A percentile compares a stretch with the other conserved stretches of the same genome.
Conservation (phyloP, 2,329 filamentous ascomycete genomes). For the Fusarium duplospermum region DNA sequence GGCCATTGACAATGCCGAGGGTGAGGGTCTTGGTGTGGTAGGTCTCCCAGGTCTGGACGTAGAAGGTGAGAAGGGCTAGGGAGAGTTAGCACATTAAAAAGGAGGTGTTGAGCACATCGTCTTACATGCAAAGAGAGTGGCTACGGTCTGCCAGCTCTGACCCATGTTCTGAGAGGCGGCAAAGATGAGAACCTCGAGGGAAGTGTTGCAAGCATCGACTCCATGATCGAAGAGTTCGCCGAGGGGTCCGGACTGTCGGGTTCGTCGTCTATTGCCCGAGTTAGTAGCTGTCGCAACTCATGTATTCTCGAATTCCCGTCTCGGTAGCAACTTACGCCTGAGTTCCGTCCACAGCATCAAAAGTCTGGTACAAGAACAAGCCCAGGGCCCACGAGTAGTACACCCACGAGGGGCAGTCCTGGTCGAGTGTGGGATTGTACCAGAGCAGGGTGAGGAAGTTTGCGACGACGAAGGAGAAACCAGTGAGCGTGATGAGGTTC, state of each 20-base stretch:
- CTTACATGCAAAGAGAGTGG: conserved; percentile 84
- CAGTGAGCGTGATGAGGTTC: conserved; percentile 87
- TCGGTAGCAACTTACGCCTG: conserved; percentile 77
- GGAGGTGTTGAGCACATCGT: conserved; percentile 19
- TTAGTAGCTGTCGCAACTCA: conserved; percentile 12
- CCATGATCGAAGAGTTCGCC: conserved; percentile 98
- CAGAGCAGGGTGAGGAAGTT: conserved; percentile 94
- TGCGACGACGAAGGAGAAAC: conserved; percentile 87
- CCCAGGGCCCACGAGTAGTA: conserved; percentile 92
- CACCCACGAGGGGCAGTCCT: conserved; percentile 94
- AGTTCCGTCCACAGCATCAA: conserved; percentile 94
- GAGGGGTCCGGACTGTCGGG: conserved; percentile 89
- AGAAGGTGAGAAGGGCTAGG: conserved; percentile 91
- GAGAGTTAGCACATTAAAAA: conserved; percentile 13
- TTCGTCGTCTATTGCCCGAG: conserved; percentile 73
- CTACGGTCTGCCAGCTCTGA: conserved; percentile 88
- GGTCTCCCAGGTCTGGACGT: conserved; percentile 99
- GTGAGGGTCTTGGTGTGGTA: conserved; percentile 98
- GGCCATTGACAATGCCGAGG: conserved; percentile 90
- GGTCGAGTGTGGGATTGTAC: conserved; percentile 94
- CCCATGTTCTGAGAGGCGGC: conserved; percentile 93
- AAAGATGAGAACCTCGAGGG: conserved; percentile 92
- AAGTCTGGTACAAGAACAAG: conserved; percentile 96
- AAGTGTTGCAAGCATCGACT: conserved; percentile 95
- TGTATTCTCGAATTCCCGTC: neutral